Percentiles rank a stretch among this genome's conserved stretches.
These are phyloP conservation scores for Vigna radiata DNA, from an alignment of 306 rosid species.

Conservation along the genomic window DNA sequence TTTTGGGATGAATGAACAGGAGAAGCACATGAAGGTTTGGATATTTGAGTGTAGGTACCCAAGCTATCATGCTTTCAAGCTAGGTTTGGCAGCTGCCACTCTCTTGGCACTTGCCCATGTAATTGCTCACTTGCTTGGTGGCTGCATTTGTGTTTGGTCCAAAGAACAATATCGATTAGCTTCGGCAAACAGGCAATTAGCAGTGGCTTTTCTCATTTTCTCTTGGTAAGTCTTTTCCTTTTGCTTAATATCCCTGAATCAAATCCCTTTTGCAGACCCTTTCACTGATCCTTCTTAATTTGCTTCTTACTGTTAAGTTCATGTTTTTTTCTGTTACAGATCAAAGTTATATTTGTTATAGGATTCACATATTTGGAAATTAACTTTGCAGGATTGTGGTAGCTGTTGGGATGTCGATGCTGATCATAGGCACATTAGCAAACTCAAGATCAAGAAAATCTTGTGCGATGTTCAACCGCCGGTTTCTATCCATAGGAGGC, in stretches of 20 bases:
- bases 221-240: slow-evolving; percentile 60
- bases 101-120: slow-evolving; percentile 63
- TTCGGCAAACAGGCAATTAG: slow-evolving; percentile 62
- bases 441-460: slow-evolving; percentile 67
- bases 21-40: slow-evolving; percentile 59
- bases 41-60: slow-evolving; percentile 76
- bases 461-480: slow-evolving; percentile 62
- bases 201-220: slow-evolving; percentile 58
- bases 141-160: slow-evolving; percentile 66
- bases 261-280: too few species aligned
- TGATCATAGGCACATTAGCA: slow-evolving; percentile 63
- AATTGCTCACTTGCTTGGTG: slow-evolving; percentile 69
- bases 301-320: too few species aligned
- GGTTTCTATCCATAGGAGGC: slow-evolving; percentile 68
- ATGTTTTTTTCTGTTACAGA: too few species aligned
- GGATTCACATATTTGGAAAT: background rate
- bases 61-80: slow-evolving; percentile 71
- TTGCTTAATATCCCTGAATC: too few species aligned
- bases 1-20: slow-evolving; percentile 49
- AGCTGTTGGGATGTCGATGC: slow-evolving; percentile 59
- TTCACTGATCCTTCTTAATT: too few species aligned
- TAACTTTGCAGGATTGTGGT: slow-evolving; percentile 61
- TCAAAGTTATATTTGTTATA: too few species aligned
- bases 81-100: slow-evolving; percentile 76
- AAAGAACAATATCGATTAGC: slow-evolving; percentile 42